phyloP scores from a whole-genome alignment of 2,329 filamentous ascomycete genomes.

The Hypoxylon sp. region DNA sequence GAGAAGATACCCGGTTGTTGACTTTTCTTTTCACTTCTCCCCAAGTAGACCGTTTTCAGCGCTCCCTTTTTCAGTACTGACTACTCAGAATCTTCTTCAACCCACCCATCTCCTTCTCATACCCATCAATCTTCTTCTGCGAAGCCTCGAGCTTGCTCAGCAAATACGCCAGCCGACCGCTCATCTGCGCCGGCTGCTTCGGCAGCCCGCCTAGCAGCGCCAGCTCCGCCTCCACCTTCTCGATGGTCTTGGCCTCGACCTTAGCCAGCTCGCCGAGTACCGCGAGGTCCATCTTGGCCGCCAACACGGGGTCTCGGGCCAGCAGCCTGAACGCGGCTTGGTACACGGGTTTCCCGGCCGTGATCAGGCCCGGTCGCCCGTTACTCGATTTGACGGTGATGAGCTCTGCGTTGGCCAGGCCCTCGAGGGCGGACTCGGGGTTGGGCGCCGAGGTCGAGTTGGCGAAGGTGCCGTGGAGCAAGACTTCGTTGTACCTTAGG shows the following conservation, averaged over 20 bases:
- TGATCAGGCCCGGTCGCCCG: constrained; percentile 81
- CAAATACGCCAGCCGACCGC: constrained; percentile 78
- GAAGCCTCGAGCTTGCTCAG: constrained; percentile 79
- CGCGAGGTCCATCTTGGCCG: constrained; percentile 79
- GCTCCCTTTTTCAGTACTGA: constrained; percentile 46
- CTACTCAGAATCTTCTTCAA: constrained; percentile 78
- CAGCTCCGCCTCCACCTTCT: constrained; percentile 85
- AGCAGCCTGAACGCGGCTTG: constrained; percentile 84
- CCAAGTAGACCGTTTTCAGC: background rate
- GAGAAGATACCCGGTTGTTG: background rate
- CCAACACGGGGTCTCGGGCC: constrained; percentile 78
- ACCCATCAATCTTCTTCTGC: constrained; percentile 80
- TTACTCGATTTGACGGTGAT: constrained; percentile 81
- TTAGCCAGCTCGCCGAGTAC: constrained; percentile 78
- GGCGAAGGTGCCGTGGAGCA: constrained; percentile 83
- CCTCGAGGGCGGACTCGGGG: constrained; percentile 82
- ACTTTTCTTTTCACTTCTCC: background rate
- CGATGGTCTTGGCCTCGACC: constrained; percentile 80
- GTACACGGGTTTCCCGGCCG: constrained; percentile 73
- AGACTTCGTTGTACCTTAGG: constrained; percentile 87
- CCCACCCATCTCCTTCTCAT: constrained; percentile 78
- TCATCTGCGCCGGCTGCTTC: constrained; percentile 77
- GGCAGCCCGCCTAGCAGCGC: constrained; percentile 78
- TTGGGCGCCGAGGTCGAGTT: constrained; percentile 68
- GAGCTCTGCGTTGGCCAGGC: constrained; percentile 87